phyloP scores from a whole-genome alignment of 345 rosid genomes.

The Heritiera littoralis region DNA sequence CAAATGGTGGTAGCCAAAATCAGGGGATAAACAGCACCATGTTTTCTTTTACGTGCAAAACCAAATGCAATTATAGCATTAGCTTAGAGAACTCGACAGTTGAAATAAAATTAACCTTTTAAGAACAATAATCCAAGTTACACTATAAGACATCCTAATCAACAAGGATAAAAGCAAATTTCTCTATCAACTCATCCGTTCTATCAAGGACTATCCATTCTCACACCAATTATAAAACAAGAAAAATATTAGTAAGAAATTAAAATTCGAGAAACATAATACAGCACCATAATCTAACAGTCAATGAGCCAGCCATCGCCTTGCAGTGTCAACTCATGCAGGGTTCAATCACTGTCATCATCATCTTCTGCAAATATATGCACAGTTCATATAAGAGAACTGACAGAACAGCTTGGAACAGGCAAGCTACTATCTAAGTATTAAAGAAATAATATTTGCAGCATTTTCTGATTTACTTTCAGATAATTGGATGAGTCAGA shows the following conservation, averaged over 20 bases:
- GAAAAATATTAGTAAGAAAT: not conserved
- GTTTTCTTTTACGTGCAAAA: not conserved
- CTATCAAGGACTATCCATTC: slow-evolving; percentile 18
- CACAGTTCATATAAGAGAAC: slow-evolving; percentile 9
- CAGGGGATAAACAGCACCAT: not conserved
- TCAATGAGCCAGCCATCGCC: not conserved
- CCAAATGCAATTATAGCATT: not conserved
- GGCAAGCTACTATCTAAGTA: not conserved
- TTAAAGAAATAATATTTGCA: not conserved
- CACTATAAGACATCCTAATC: not conserved
- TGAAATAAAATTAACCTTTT: too few relatives aligned
- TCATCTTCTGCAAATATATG: slow-evolving; percentile 33
- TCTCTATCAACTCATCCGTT: not conserved
- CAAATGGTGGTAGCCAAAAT: not conserved
- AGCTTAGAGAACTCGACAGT: too few relatives aligned
- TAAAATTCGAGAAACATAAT: not conserved
- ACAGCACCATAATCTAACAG: slow-evolving; percentile 1
- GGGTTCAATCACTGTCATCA: slow-evolving; percentile 39
- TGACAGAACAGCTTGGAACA: not conserved
- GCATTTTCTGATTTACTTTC: not conserved
- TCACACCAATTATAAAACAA: slow-evolving; percentile 5
- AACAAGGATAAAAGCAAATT: not conserved
- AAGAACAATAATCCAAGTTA: not conserved
- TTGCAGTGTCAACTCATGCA: slow-evolving; percentile 9
- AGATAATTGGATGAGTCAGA: not conserved